Conservation (phyloP, 225 moss, liverwort and hornwort genomes). For the Antitrichia curtipendula region DNA sequence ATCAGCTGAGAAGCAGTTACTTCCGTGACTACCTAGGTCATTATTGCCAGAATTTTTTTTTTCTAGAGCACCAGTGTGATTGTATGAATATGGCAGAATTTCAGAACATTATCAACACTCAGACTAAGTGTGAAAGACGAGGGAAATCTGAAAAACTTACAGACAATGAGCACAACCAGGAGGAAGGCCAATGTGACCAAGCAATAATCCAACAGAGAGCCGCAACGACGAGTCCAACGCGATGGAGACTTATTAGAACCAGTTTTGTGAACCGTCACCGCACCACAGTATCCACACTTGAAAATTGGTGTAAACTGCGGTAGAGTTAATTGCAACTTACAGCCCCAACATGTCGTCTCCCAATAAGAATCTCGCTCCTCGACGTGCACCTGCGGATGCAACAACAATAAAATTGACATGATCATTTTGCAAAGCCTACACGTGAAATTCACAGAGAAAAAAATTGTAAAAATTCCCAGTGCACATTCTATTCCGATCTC, state of each 20-base stretch:
- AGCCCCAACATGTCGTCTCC: slow-evolving; percentile 73
- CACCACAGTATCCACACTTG: slow-evolving; percentile 95
- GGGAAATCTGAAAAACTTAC: slow-evolving; percentile 28
- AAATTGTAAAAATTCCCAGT: not conserved
- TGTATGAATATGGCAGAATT: not conserved
- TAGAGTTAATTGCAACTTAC: slow-evolving; percentile 48
- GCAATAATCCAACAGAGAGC: slow-evolving; percentile 44
- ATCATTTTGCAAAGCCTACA: not conserved
- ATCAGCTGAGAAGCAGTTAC: not conserved
- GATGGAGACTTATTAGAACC: slow-evolving; percentile 1
- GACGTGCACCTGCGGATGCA: not conserved
- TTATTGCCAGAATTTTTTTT: not conserved
- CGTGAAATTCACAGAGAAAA: not conserved
- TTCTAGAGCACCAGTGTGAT: not conserved
- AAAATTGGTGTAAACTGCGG: slow-evolving; percentile 52
- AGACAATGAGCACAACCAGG: slow-evolving; percentile 44
- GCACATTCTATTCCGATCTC: not conserved
- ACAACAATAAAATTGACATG: not conserved
- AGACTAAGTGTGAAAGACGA: not conserved
- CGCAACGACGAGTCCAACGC: slow-evolving; percentile 31
- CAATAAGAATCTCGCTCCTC: slow-evolving; percentile 9
- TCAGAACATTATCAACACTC: not conserved
- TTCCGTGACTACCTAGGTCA: not conserved
- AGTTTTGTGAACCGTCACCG: slow-evolving; percentile 34
- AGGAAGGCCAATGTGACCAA: slow-evolving; percentile 43